Evolutionary conservation across 768 basidiomycete genomes (phyloP).

Genomic region (Hypholoma sublateritium): DNA sequence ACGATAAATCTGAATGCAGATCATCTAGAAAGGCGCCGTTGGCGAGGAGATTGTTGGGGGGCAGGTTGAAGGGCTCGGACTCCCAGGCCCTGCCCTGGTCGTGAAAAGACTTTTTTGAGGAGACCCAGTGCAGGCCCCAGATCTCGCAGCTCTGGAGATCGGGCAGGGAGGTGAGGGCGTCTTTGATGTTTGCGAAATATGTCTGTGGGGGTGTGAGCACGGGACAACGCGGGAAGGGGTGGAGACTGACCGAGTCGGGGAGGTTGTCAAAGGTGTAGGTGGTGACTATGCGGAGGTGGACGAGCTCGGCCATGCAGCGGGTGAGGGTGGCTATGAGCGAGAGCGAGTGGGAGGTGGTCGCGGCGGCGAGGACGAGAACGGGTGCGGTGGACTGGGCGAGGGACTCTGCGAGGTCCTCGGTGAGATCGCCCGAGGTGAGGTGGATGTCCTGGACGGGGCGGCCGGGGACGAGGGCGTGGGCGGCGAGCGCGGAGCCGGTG

Average conservation of each 20-base stretch:
- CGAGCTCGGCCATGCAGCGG: constrained; percentile 55
- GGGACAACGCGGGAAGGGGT: constrained; percentile 14
- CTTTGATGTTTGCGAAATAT: constrained; percentile 63
- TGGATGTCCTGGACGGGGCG: constrained; percentile 66
- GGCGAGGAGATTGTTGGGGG: constrained; percentile 21
- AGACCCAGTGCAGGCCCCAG: constrained; percentile 74
- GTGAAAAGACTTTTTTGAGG: constrained; percentile 43
- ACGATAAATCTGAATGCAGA: constrained; percentile 29
- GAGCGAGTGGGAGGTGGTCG: constrained; percentile 57
- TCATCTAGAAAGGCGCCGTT: constrained; percentile 32
- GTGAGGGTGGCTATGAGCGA: constrained; percentile 58
- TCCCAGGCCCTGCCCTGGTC: constrained; percentile 52
- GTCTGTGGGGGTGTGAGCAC: constrained; percentile 38
- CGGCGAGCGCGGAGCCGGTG: constrained; percentile 57
- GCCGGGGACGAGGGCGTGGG: constrained; percentile 58
- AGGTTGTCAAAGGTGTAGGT: constrained; percentile 49
- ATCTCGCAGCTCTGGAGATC: constrained; percentile 69
- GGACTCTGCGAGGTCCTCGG: constrained; percentile 51
- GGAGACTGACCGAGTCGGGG: constrained; percentile 49
- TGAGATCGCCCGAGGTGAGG: constrained; percentile 59
- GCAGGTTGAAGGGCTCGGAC: constrained; percentile 41
- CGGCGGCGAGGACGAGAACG: constrained; percentile 57
- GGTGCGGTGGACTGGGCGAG: constrained; percentile 51
- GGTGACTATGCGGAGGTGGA: constrained; percentile 67
- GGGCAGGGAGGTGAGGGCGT: constrained; percentile 56